A percentile compares a stretch with the other conserved stretches of the same genome.
These are phyloP conservation scores for Fraxinus cuspidata DNA, from an alignment of 257 asterid species.

Conservation along the genomic window DNA sequence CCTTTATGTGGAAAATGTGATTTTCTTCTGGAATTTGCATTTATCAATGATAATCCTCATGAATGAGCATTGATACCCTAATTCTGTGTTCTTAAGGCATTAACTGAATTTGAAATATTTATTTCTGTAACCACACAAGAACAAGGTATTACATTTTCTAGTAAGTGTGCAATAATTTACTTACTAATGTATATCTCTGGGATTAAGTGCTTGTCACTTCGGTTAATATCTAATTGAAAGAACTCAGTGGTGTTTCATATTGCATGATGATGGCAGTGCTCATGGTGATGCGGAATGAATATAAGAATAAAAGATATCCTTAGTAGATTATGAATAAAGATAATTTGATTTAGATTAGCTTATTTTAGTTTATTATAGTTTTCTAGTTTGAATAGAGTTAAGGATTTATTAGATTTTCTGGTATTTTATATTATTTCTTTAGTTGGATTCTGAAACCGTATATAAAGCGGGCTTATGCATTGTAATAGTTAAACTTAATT, in stretches of 20 bases:
- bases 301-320: too few species aligned
- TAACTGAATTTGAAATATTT: constrained; percentile 2
- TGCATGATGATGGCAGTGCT: not conserved
- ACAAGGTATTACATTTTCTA: constrained; percentile 14
- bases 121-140: not conserved
- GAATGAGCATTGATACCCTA: not conserved
- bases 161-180: not conserved
- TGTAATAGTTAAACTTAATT: too few species aligned
- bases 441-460: too few species aligned
- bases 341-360: too few species aligned
- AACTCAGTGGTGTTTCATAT: constrained; percentile 5
- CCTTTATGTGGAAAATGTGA: not conserved
- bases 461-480: too few species aligned
- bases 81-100: not conserved
- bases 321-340: too few species aligned
- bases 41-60: not conserved
- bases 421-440: too few species aligned
- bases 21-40: not conserved
- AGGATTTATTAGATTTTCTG: too few species aligned
- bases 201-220: constrained; percentile 4
- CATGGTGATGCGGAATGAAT: not conserved
- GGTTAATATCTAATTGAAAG: constrained; percentile 21
- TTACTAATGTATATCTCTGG: constrained; percentile 6
- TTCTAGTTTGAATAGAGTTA: too few species aligned
- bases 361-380: too few species aligned